These are phyloP conservation scores for Phlebiopsis gigantea DNA, from an alignment of 768 basidiomycete species.

Conservation along the genomic window DNA sequence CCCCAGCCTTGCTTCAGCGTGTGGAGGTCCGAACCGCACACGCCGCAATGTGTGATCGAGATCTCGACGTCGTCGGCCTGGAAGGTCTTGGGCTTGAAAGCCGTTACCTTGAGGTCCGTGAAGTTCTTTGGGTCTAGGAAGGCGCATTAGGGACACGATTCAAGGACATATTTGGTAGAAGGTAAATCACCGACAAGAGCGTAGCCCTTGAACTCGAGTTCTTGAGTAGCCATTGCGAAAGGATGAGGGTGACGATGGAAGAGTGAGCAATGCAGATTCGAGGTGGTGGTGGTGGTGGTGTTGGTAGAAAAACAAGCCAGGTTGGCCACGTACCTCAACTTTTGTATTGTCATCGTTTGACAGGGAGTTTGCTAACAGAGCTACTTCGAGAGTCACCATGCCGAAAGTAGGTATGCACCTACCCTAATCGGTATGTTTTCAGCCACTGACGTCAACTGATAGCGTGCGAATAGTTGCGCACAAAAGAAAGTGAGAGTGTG, in stretches of 20 bases:
- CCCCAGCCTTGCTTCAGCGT: conserved; percentile 39
- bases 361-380: not conserved
- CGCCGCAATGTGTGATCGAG: conserved; percentile 41
- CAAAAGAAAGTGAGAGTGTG: too few relatives aligned
- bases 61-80: conserved; percentile 53
- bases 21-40: conserved; percentile 50
- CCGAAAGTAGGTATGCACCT: too few relatives aligned
- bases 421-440: too few relatives aligned
- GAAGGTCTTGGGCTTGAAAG: conserved; percentile 47
- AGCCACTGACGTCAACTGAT: too few relatives aligned
- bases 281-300: too few relatives aligned
- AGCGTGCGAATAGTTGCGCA: too few relatives aligned
- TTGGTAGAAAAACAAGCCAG: not conserved
- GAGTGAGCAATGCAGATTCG: too few relatives aligned
- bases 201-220: conserved; percentile 24
- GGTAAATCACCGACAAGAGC: conserved; percentile 6
- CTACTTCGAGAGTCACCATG: too few relatives aligned
- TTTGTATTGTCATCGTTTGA: not conserved
- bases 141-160: too few relatives aligned
- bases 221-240: conserved; percentile 2
- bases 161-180: too few relatives aligned
- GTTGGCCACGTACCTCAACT: not conserved
- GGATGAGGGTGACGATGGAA: not conserved
- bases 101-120: conserved; percentile 37
- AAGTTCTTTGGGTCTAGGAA: conserved; percentile 18